Percentiles rank a stretch among this genome's conserved stretches.
These are phyloP conservation scores for Blastobotrys peoriensis DNA, from an alignment of 805 yeast genomes.

Conservation along the genomic window DNA sequence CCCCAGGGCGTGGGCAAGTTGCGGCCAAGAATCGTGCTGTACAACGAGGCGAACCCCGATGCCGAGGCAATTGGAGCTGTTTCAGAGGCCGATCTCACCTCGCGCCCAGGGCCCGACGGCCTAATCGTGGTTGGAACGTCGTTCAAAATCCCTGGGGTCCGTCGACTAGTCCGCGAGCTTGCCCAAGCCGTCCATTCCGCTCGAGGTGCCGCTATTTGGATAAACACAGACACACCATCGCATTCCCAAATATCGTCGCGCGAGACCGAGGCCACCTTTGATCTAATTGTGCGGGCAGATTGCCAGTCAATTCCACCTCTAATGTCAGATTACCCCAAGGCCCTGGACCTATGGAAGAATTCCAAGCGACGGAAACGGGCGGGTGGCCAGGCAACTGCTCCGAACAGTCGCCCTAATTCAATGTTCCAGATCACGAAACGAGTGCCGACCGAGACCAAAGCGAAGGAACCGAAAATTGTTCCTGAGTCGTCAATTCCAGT, in stretches of 20 bases:
- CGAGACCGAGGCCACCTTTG: slow-evolving; percentile 49
- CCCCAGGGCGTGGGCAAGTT: slow-evolving; percentile 55
- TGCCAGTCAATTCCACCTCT: slow-evolving; percentile 50
- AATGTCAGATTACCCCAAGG: slow-evolving; percentile 21
- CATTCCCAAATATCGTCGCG: slow-evolving; percentile 29
- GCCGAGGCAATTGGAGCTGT: slow-evolving; percentile 80
- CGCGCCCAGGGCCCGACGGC: slow-evolving; percentile 57
- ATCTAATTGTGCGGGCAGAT: slow-evolving; percentile 57
- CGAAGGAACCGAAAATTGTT: slow-evolving; percentile 2
- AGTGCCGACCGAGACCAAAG: slow-evolving; percentile 1
- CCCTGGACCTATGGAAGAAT: not conserved
- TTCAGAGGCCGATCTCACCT: slow-evolving; percentile 57
- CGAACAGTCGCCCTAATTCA: not conserved
- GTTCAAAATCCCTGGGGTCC: slow-evolving; percentile 70
- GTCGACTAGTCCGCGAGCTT: slow-evolving; percentile 55
- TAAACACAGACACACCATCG: slow-evolving; percentile 50
- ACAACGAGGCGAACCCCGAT: slow-evolving; percentile 79
- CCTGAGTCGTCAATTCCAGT: slow-evolving; percentile 1
- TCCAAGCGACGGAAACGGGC: not conserved
- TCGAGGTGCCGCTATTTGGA: slow-evolving; percentile 57
- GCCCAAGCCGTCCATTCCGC: slow-evolving; percentile 50
- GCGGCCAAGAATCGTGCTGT: slow-evolving; percentile 61
- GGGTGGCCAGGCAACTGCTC: no score
- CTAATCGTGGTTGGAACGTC: slow-evolving; percentile 80
- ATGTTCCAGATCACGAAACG: slow-evolving; percentile 1